Conservation (phyloP, 345 rosid species). For the Arabis hirsuta region DNA sequence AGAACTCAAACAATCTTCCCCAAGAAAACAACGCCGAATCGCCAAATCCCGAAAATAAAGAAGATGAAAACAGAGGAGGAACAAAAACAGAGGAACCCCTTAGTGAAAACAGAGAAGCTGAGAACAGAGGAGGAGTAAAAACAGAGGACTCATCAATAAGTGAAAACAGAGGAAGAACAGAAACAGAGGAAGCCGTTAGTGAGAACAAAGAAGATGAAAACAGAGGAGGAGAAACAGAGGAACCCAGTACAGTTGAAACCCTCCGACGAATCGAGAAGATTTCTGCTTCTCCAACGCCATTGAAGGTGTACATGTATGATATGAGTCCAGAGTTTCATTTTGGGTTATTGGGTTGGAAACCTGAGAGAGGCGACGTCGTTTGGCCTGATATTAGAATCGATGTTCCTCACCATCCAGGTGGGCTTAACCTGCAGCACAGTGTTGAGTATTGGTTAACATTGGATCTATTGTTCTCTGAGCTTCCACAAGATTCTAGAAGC, state of each 20-base stretch:
- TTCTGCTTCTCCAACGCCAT: constrained; percentile 38
- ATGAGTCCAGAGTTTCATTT: constrained; percentile 89
- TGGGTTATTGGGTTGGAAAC: constrained; percentile 75
- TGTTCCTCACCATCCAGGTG: constrained; percentile 84
- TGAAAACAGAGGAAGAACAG: constrained; percentile 26
- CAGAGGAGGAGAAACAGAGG: constrained; percentile 4
- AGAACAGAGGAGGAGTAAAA: not conserved
- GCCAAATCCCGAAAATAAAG: constrained; percentile 41
- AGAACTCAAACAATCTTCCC: constrained; percentile 23
- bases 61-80: constrained; percentile 35
- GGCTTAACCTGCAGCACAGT: constrained; percentile 94
- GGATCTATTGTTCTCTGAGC: constrained; percentile 82
- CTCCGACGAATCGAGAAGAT: not conserved
- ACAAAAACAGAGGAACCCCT: constrained; percentile 9
- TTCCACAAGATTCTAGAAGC: constrained; percentile 48
- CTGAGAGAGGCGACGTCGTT: constrained; percentile 54
- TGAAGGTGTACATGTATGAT: constrained; percentile 90
- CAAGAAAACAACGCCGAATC: constrained; percentile 36
- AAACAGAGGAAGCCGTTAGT: no score
- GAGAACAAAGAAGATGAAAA: constrained; percentile 42
- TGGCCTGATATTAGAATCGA: constrained; percentile 76
- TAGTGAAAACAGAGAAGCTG: constrained; percentile 29
- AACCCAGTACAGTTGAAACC: not conserved
- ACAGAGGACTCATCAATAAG: constrained; percentile 1
- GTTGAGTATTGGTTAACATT: constrained; percentile 92